Base-by-base conservation (phyloP, 2,329 filamentous ascomycete genomes). In the Ceratocystis eucalypticola region DNA sequence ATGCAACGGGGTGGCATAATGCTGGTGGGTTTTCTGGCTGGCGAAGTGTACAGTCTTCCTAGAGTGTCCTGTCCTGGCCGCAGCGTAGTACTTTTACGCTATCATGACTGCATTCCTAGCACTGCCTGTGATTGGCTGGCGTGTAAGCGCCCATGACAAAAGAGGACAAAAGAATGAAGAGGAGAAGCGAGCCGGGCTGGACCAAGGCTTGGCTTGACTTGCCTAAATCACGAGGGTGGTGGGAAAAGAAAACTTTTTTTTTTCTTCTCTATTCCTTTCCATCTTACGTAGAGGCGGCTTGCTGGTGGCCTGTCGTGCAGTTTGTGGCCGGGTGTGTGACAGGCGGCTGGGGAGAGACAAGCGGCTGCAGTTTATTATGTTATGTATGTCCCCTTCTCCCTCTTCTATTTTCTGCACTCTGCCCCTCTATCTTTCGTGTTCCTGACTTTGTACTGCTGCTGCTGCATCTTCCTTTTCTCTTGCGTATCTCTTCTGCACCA, bases 101-200 rank as follows among this genome's bases (percentile, higher is more conserved):
- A 25, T 53, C 22, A 53, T 25, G 8, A 62, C 7, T 8, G 59
- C 37, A 41, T 41, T 48, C 33, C 20, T 4, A 17, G 33, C 5
- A 25, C 33, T 4, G 50, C 50, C 22, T 25, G 7, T 67, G 62
- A 67, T 67, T 67, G 66, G 66, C 46, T 62, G 55, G 17, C 5
- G 62, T 67, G 55, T 67, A 67, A 67, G 66, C 66, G 66, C 66
- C 66, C n/a, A 45, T 10, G 61, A 63, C 25, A 53, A 63, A 50
- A 46, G 12, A 37, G 25, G 46, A 6, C 61, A 50, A 63, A 30
- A 63, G 10, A 28, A 50, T 6, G 5, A 46, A 46, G 17, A 62
- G 7, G 22, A 44, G 28, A 8, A 48, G 28, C 22, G 10, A 20
- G 5, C 15, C 1, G 25, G 28, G 53, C n/a, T 25, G 12, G 53